Evolutionary conservation across 140 eudicot species (phyloP), one percentile per base, ranked within the genome.

Genomic region (Oenanthe javanica): DNA sequence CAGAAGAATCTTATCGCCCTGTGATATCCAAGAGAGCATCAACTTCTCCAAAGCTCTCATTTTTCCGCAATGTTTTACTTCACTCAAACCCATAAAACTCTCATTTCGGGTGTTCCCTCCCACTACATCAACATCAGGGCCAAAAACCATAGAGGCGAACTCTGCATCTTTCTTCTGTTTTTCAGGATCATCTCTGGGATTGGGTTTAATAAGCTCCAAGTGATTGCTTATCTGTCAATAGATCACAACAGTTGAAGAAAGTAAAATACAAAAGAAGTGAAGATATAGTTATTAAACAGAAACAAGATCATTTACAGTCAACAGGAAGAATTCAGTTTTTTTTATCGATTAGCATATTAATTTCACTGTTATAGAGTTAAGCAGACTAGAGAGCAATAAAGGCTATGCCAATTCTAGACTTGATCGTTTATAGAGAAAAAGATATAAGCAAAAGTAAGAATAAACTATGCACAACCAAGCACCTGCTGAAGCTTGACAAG

Each of bases 401-500:
- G 47, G 4, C 12, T 71, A 71, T 71, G 46, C 1, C 43, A 67
- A 11, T 42, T 71, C 76, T 14, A 71, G 46, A 12, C 76, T 71
- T 36, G 48, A 31, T 13, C 11, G 0, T 71, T 71, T n/a, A 71
- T 16, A 40, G 50, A 40, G 13, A 42, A 12, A 71, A 71, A 11
- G 14, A 36, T 40, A 43, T 9, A 46, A 9, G 57, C 6, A 45
- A 11, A 27, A 12, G 36, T 8, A 45, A 46, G 10, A 46, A 45
- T 5, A 9, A 74, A 45, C 21, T n/a, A 46, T 5, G 10, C 46
- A 31, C 25, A 43, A 47, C 45, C 50, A 57, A 78, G 67, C 25
- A 92, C 98, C 97, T 89, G 98, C 79, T 94, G 98, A 81, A 94
- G 98, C 85, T 94, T 94, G 74, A 91, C 86, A 54, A 94, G 93